Percentiles rank a stretch among this genome's conserved stretches.
Conservation (phyloP, 202 grass and related monocot genomes). For the Brachypodium distachyon region DNA sequence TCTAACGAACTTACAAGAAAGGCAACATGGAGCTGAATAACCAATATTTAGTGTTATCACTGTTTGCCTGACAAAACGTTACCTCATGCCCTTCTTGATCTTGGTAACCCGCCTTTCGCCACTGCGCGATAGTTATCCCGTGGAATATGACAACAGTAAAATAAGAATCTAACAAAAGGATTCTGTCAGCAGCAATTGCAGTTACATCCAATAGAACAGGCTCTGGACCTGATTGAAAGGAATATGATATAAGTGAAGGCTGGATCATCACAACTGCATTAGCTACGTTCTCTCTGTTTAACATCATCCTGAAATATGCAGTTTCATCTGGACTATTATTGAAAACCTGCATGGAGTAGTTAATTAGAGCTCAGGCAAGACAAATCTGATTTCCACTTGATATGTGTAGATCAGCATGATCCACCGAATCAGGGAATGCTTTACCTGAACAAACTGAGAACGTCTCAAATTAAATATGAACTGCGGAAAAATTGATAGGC, state of each 20-base stretch:
- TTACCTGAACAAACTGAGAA: conserved; percentile 93
- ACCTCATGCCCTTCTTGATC: conserved; percentile 87
- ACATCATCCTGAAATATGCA: conserved; percentile 97
- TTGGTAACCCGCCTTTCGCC: conserved; percentile 96
- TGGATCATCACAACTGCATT: conserved; percentile 98
- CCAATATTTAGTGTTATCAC: background rate
- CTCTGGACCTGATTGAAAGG: conserved; percentile 70
- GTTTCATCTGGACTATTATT: conserved; percentile 98
- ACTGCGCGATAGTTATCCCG: conserved; percentile 82
- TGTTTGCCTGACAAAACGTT: conserved; percentile 14
- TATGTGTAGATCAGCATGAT: conserved; percentile 1
- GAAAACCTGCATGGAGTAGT: conserved; percentile 58
- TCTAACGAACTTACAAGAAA: conserved; percentile 5
- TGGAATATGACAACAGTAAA: conserved; percentile 94
- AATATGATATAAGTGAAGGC: conserved; percentile 92
- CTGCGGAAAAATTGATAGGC: conserved; percentile 84
- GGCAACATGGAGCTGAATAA: background rate
- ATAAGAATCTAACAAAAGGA: conserved; percentile 93
- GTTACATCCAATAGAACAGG: conserved; percentile 86
- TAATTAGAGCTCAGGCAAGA: background rate
- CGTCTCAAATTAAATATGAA: conserved; percentile 93
- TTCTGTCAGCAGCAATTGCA: conserved; percentile 86
- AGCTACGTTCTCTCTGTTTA: conserved; percentile 70
- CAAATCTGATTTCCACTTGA: background rate
- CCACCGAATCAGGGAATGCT: background rate